phyloP scores from a whole-genome alignment of 2,329 filamentous ascomycete species.

The Colletotrichum salicis region DNA sequence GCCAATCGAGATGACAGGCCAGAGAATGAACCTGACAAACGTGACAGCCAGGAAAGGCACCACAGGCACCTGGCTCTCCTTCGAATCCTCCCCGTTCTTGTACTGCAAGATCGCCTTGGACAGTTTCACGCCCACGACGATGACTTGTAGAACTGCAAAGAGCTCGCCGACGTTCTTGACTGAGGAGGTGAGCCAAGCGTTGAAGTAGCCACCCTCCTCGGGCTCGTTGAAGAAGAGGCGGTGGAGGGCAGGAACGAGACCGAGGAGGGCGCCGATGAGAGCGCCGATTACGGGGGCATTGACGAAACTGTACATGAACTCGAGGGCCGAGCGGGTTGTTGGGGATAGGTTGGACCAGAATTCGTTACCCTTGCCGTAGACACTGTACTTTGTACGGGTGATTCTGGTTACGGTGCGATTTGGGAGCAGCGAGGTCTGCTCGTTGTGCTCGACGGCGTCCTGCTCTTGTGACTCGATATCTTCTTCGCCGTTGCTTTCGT shows the following conservation, averaged over 20 bases:
- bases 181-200: slow-evolving; percentile 72
- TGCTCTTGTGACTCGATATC: slow-evolving; percentile 29
- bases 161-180: slow-evolving; percentile 71
- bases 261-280: slow-evolving; percentile 66
- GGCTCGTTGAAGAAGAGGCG: slow-evolving; percentile 68
- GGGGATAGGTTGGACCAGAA: slow-evolving; percentile 23
- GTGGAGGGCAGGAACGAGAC: slow-evolving; percentile 69
- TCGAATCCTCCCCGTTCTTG: slow-evolving; percentile 44
- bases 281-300: slow-evolving; percentile 73
- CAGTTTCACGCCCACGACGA: slow-evolving; percentile 75
- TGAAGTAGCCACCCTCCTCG: slow-evolving; percentile 70
- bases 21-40: slow-evolving; percentile 67
- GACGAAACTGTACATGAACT: slow-evolving; percentile 59
- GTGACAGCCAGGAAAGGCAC: slow-evolving; percentile 64
- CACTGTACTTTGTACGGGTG: slow-evolving; percentile 15
- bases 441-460: slow-evolving; percentile 23
- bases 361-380: slow-evolving; percentile 13
- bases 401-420: slow-evolving; percentile 45
- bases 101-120: slow-evolving; percentile 57
- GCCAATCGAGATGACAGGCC: slow-evolving; percentile 62
- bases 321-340: slow-evolving; percentile 44
- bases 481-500: not conserved
- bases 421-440: slow-evolving; percentile 28
- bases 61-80: slow-evolving; percentile 44
- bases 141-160: slow-evolving; percentile 72